Conservation (phyloP, 208 protist species). For the Trypanosoma congolense region DNA sequence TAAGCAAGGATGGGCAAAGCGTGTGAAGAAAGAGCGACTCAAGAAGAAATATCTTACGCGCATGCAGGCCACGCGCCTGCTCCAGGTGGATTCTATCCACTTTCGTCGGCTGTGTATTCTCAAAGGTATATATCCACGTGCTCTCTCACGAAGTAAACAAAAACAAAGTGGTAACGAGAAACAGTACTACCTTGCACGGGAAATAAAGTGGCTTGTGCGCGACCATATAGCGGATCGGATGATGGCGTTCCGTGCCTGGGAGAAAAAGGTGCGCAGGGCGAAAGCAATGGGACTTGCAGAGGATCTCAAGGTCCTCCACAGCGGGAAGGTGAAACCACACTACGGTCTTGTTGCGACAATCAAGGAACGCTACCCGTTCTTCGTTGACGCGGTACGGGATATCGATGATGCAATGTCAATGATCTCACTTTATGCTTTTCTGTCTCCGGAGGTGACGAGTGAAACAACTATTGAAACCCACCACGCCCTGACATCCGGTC, state of each 20-base stretch:
- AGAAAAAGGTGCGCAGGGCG: slow-evolving; percentile 91
- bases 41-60: slow-evolving; percentile 93
- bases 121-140: slow-evolving; percentile 98
- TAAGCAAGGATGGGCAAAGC: slow-evolving; percentile 87
- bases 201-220: slow-evolving; percentile 96
- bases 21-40: slow-evolving; percentile 85
- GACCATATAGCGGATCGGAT: slow-evolving; percentile 96
- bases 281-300: slow-evolving; percentile 67
- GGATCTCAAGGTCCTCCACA: slow-evolving; percentile 61
- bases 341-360: slow-evolving; percentile 94
- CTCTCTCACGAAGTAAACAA: slow-evolving; percentile 93
- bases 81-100: slow-evolving; percentile 91
- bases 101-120: slow-evolving; percentile 97
- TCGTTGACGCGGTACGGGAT: slow-evolving; percentile 94
- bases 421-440: slow-evolving; percentile 92
- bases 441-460: slow-evolving; percentile 77
- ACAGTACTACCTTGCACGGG: slow-evolving; percentile 97
- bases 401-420: slow-evolving; percentile 97
- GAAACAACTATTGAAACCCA: slow-evolving; percentile 73
- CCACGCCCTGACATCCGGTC: slow-evolving; percentile 71
- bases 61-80: slow-evolving; percentile 88
- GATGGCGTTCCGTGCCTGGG: slow-evolving; percentile 90
- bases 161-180: slow-evolving; percentile 92
- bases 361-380: slow-evolving; percentile 97
- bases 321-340: slow-evolving; percentile 68